Base-by-base conservation (phyloP, 148 eudicot species). In the Polygonum aviculare region DNA sequence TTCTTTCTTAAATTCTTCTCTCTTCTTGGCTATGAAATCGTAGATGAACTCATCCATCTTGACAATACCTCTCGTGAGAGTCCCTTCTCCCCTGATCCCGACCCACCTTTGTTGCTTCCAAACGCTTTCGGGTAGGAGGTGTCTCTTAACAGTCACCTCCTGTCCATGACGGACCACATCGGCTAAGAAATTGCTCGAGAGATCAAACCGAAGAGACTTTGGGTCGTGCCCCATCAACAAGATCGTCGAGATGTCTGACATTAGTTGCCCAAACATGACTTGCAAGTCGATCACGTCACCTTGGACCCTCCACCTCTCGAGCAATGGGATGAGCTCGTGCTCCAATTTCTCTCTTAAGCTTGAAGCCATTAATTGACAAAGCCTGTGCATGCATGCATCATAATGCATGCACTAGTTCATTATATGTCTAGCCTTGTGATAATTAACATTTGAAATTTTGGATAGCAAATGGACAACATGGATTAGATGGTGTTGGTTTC, bases 31-130 rank as follows among this genome's bases (percentile, higher is more conserved):
- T 12, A 91, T 83, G 48, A 79, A 82, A 4, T 77, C 31, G 35
- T 76, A 79, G 45, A 87, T 75, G 49, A 87, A 77, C 2, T 38
- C 55, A 60, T 91, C 93, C 8, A 89, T 40, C n/a, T 77, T 77
- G 65, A 75, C 2, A 77, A 80, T 72, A 36, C 85, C 87, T 2
- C 85, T 33, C 0, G 48, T 83, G 36, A 77, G 10, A 73, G 75
- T 86, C 73, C 73, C 83, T 71, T 91, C 93, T 0, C 50, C 47
- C 22, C 96, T 93, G 14, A 87, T n/a, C 21, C 83, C 81, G 2
- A 87, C 75, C 89, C 89, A 84, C 62, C 86, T 86, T 36, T 76
- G 83, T 26, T 87, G 22, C 80, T 84, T 90, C 95, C 95, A 87
- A 3, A 87, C 11, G 39, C 75, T 62, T 19, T 78, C 72, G 2